These are phyloP conservation scores for Arabidopsis hybrid DNA, from an alignment of 441 rosid genomes.

Conservation along the genomic window DNA sequence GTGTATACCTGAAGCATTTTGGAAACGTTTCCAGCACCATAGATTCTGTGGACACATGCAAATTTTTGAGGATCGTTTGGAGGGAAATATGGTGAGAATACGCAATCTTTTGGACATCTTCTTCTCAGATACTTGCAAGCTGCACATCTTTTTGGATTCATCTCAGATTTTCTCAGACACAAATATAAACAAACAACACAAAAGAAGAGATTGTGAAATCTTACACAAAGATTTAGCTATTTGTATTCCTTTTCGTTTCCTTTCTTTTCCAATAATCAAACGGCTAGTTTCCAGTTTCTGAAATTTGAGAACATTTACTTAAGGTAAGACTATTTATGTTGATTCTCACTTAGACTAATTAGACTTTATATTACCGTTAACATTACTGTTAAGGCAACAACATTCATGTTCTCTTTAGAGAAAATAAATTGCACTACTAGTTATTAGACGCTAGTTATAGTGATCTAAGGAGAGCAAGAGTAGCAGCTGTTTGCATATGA, in stretches of 20 bases:
- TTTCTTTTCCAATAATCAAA: slow-evolving; percentile 32
- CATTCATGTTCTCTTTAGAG: neutral
- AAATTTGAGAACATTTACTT: slow-evolving; percentile 14
- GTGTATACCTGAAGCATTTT: slow-evolving; percentile 63
- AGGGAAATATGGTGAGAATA: slow-evolving; percentile 70
- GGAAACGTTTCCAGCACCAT: slow-evolving; percentile 72
- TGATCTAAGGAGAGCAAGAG: slow-evolving; percentile 85
- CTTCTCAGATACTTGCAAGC: slow-evolving; percentile 58
- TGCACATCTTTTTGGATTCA: slow-evolving; percentile 60
- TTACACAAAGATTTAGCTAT: slow-evolving; percentile 32
- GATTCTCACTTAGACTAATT: slow-evolving; percentile 21
- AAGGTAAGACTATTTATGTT: slow-evolving; percentile 35
- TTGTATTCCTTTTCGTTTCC: slow-evolving; percentile 36
- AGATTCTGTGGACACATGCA: slow-evolving; percentile 59
- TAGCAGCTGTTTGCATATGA: slow-evolving; percentile 61
- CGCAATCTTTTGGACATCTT: slow-evolving; percentile 64
- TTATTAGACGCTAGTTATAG: slow-evolving; percentile 92
- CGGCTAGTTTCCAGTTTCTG: slow-evolving; percentile 42
- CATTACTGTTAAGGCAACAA: neutral
- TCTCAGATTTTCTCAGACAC: slow-evolving; percentile 24
- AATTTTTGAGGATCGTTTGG: slow-evolving; percentile 58
- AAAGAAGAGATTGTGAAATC: slow-evolving; percentile 34
- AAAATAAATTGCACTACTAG: slow-evolving; percentile 66
- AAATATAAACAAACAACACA: neutral
- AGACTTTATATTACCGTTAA: slow-evolving; percentile 25